phyloP scores from a whole-genome alignment of 2,329 filamentous ascomycete species.

The Paecilomyces niveus region DNA sequence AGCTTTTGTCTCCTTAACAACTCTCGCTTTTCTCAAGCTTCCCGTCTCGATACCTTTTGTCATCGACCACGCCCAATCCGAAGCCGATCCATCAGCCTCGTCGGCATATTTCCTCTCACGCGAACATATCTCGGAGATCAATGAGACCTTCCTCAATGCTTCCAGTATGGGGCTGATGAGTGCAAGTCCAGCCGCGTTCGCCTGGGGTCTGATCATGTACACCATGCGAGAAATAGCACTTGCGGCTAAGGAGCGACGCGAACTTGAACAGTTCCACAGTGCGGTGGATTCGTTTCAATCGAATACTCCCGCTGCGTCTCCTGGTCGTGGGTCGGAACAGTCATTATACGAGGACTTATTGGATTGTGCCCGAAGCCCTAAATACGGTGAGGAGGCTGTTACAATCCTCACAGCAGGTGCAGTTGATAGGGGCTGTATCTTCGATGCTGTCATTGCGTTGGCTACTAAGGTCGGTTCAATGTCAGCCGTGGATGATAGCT shows the following conservation, averaged over 20 bases:
- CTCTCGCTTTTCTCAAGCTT: constrained; percentile 64
- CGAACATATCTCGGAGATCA: constrained; percentile 63
- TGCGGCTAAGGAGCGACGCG: constrained; percentile 50
- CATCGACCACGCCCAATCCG: constrained; percentile 15
- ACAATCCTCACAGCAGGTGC: constrained; percentile 40
- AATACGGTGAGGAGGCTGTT: constrained; percentile 41
- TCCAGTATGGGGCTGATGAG: constrained; percentile 51
- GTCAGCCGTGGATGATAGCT: constrained; percentile 44
- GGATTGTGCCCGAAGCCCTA: constrained; percentile 35
- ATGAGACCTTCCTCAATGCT: constrained; percentile 60
- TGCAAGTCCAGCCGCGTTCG: constrained; percentile 67
- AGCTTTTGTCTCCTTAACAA: constrained; percentile 62
- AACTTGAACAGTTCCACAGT: constrained; percentile 35
- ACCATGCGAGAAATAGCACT: constrained; percentile 59
- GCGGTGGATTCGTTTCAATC: constrained; percentile 34
- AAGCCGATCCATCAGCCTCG: constrained; percentile 22
- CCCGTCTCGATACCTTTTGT: constrained; percentile 53
- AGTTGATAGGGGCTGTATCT: constrained; percentile 41
- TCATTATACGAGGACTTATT: constrained; percentile 43
- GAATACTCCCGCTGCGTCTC: constrained; percentile 24
- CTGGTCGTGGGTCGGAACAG: constrained; percentile 25
- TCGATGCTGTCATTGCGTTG: constrained; percentile 41
- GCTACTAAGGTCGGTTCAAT: constrained; percentile 37
- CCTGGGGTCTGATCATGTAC: constrained; percentile 73
- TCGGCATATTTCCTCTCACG: constrained; percentile 62